These are phyloP conservation scores for Xylaria sp. DNA, from an alignment of 2,329 filamentous ascomycete species.

Conservation along the genomic window DNA sequence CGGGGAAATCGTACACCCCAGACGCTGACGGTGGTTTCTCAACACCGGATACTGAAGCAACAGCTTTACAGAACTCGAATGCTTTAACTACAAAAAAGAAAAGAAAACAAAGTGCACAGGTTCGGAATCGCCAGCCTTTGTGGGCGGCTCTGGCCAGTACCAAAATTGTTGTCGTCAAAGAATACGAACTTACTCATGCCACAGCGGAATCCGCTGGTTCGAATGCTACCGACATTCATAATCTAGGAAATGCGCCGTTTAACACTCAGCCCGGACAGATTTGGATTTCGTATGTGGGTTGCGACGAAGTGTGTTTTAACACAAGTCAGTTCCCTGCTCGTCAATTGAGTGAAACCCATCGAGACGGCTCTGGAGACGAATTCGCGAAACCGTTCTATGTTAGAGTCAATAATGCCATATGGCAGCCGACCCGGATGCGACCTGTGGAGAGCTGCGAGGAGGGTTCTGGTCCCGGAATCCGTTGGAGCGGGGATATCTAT, in stretches of 20 bases:
- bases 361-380: constrained; percentile 65
- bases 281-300: constrained; percentile 83
- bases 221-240: constrained; percentile 79
- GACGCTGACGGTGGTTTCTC: constrained; percentile 61
- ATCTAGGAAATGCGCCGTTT: constrained; percentile 79
- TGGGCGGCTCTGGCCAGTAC: constrained; percentile 96
- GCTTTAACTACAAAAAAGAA: constrained; percentile 78
- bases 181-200: constrained; percentile 83
- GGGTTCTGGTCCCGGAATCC: constrained; percentile 55
- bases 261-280: constrained; percentile 76
- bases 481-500: constrained; percentile 78
- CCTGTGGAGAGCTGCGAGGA: constrained; percentile 55
- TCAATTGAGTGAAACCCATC: constrained; percentile 51
- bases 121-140: constrained; percentile 88
- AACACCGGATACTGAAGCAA: constrained; percentile 63
- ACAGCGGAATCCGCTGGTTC: constrained; percentile 78
- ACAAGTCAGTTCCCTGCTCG: constrained; percentile 71
- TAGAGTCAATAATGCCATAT: constrained; percentile 79
- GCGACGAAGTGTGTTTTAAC: constrained; percentile 80
- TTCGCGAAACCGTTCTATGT: constrained; percentile 81
- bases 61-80: constrained; percentile 64
- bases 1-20: constrained; percentile 59
- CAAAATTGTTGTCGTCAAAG: constrained; percentile 95
- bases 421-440: constrained; percentile 80
- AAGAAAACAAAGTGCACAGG: constrained; percentile 89